Evolutionary conservation across 2,329 filamentous ascomycete genomes (phyloP).

Genomic region (Xenosphaeropsis pyriputrescens): DNA sequence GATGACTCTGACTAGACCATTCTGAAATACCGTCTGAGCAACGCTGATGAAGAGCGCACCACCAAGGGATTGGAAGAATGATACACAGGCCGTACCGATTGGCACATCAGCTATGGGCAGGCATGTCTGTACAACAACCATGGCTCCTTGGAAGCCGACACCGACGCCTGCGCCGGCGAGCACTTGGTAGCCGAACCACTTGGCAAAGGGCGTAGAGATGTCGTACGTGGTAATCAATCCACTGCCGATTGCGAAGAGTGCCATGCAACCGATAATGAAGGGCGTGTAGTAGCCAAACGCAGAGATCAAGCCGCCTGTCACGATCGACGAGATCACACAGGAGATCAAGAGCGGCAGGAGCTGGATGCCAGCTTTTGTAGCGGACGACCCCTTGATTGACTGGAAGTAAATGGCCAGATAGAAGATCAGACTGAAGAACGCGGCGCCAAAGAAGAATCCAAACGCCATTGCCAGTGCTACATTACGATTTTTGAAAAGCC

Average conservation of each 20-base stretch:
- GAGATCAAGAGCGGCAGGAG: constrained; percentile 10
- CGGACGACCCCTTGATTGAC: constrained; percentile 21
- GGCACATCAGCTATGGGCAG: constrained; percentile 11
- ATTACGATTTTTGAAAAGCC: constrained; percentile 1
- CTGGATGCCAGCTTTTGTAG: constrained; percentile 19
- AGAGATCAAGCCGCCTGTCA: constrained; percentile 13
- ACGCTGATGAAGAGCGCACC: constrained; percentile 7
- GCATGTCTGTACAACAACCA: constrained; percentile 10
- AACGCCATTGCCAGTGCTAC: not conserved
- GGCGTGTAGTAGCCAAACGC: constrained; percentile 22
- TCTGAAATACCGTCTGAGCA: constrained; percentile 10
- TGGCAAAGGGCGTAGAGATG: constrained; percentile 20
- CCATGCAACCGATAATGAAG: constrained; percentile 24
- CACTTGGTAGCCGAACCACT: constrained; percentile 35
- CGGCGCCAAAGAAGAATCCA: constrained; percentile 16
- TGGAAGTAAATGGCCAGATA: constrained; percentile 34
- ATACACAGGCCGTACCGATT: constrained; percentile 9
- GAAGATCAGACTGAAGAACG: constrained; percentile 20
- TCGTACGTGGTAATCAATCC: constrained; percentile 25
- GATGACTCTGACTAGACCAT: constrained; percentile 7
- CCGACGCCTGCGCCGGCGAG: constrained; percentile 28
- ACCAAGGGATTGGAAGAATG: constrained; percentile 7
- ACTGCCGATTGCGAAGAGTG: constrained; percentile 21
- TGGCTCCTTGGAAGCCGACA: constrained; percentile 21
- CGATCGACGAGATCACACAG: constrained; percentile 6